These are phyloP conservation scores for Rehmannia glutinosa DNA, from an alignment of 257 asterid species.

Conservation along the genomic window DNA sequence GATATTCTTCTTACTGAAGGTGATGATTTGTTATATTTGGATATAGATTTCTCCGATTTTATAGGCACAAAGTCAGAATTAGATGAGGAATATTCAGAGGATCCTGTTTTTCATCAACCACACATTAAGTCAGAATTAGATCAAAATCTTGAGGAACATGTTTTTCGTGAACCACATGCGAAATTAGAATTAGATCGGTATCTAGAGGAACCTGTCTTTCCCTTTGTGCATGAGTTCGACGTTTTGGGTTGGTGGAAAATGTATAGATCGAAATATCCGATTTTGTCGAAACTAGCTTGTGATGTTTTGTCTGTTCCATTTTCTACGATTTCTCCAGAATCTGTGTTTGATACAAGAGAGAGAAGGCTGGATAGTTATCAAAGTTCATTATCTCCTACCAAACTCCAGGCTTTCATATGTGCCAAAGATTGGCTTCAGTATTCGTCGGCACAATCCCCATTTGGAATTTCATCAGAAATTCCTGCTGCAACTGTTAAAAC, in stretches of 20 bases:
- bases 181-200: neutral
- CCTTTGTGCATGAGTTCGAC: conserved; percentile 70
- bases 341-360: conserved; percentile 48
- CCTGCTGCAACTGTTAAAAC: conserved; percentile 22
- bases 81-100: conserved; percentile 21
- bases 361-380: conserved; percentile 38
- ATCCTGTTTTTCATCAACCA: conserved; percentile 13
- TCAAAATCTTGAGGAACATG: neutral
- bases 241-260: conserved; percentile 87
- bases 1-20: conserved; percentile 30
- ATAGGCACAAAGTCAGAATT: conserved; percentile 47
- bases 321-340: conserved; percentile 45
- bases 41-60: conserved; percentile 43
- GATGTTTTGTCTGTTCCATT: conserved; percentile 76
- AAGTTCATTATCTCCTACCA: conserved; percentile 45
- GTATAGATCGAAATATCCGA: conserved; percentile 51
- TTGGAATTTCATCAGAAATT: conserved; percentile 7
- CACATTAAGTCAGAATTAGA: neutral
- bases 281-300: conserved; percentile 62
- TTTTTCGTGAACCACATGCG: conserved; percentile 2
- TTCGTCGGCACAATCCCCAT: conserved; percentile 19
- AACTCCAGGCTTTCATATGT: conserved; percentile 63
- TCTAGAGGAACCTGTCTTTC: conserved; percentile 25
- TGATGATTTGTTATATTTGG: conserved; percentile 46
- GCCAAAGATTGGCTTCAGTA: conserved; percentile 77